Percentiles rank a stretch among this genome's conserved stretches.
These are phyloP conservation scores for Psilocybe cyanescens DNA, from an alignment of 768 basidiomycete species.

Conservation along the genomic window DNA sequence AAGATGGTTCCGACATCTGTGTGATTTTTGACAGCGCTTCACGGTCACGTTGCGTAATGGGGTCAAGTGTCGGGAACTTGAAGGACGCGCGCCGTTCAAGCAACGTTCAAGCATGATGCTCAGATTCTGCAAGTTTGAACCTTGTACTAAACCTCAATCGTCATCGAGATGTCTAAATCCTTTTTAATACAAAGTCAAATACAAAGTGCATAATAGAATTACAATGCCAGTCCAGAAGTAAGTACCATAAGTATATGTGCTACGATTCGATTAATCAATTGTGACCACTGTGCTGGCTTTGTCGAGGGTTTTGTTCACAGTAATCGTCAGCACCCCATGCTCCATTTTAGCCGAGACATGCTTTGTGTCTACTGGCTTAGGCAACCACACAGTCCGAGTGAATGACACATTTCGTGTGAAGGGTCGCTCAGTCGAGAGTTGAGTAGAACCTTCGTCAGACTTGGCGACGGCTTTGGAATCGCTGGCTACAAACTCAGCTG, in stretches of 20 bases:
- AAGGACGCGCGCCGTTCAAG: not conserved
- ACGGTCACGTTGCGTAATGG: conserved; percentile 24
- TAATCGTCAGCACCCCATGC: conserved; percentile 72
- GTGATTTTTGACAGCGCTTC: conserved; percentile 27
- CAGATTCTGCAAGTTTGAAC: no score
- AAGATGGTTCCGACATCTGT: conserved; percentile 10
- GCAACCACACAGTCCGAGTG: conserved; percentile 73
- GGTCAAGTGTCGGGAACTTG: not conserved
- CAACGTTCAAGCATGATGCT: no score
- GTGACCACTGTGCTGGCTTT: conserved; percentile 53
- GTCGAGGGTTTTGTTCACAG: conserved; percentile 63
- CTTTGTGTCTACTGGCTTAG: conserved; percentile 59
- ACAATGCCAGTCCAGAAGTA: no score
- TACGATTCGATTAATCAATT: conserved; percentile 29
- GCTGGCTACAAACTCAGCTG: conserved; percentile 7
- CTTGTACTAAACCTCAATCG: no score
- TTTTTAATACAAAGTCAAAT: no score
- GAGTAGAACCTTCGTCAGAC: conserved; percentile 34
- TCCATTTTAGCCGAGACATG: conserved; percentile 65
- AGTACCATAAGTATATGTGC: no score
- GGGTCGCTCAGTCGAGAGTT: conserved; percentile 63
- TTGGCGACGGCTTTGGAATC: conserved; percentile 25
- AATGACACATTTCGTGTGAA: conserved; percentile 60
- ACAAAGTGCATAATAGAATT: no score
- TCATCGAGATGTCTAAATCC: no score